These are phyloP conservation scores for Fusarium sp. DNA, from an alignment of 2,329 filamentous ascomycete species.

Conservation along the genomic window DNA sequence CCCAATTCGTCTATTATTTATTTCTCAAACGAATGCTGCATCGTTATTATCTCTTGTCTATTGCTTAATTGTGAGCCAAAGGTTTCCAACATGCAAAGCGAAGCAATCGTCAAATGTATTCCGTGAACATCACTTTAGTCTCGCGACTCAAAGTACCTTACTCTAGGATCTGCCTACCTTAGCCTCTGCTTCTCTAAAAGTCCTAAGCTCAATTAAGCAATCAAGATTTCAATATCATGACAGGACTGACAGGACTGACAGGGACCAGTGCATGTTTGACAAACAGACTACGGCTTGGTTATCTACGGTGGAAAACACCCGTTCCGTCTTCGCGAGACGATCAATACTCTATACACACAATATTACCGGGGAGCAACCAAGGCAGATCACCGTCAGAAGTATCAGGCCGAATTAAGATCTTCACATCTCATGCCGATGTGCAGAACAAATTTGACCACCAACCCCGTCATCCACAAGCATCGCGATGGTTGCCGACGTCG, in stretches of 20 bases:
- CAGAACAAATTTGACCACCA: constrained; percentile 21
- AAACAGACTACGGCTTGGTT: not conserved
- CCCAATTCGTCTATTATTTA: not conserved
- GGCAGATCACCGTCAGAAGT: not conserved
- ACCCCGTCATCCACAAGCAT: not conserved
- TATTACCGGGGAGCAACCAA: not conserved
- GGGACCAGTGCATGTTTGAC: not conserved
- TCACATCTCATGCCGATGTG: constrained; percentile 17
- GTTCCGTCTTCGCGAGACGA: not conserved
- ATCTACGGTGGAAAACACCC: not conserved
- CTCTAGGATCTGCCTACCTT: not conserved
- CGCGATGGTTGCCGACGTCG: constrained; percentile 9
- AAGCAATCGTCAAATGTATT: not conserved
- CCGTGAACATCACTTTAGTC: too few relatives aligned
- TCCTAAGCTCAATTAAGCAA: not conserved
- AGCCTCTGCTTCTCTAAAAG: too few relatives aligned
- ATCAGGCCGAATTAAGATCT: constrained; percentile 23
- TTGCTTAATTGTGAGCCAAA: not conserved
- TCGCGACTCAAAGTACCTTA: not conserved
- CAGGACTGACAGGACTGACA: not conserved
- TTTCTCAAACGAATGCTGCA: not conserved
- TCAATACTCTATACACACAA: not conserved
- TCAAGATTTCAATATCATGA: not conserved
- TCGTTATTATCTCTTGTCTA: not conserved
- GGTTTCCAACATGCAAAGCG: not conserved